phyloP scores from a whole-genome alignment of 2,329 filamentous ascomycete genomes.

The Pseudogymnoascus sp. region DNA sequence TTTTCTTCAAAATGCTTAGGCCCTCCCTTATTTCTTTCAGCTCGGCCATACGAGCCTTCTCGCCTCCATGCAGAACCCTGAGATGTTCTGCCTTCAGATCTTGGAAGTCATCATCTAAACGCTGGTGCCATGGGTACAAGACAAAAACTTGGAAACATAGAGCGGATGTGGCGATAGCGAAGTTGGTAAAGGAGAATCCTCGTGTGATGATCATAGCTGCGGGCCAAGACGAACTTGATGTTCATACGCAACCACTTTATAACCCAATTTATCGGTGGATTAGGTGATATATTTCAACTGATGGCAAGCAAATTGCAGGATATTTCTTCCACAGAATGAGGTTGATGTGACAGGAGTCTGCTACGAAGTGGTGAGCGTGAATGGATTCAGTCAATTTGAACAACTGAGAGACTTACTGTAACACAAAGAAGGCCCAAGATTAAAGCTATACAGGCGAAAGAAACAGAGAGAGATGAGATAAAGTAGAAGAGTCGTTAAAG shows the following conservation, averaged over 20 bases:
- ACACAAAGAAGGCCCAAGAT: neutral
- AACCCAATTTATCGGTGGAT: neutral
- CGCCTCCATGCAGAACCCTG: constrained; percentile 24
- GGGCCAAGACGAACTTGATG: neutral
- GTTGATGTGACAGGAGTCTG: neutral
- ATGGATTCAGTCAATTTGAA: neutral
- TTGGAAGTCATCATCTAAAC: constrained; percentile 41
- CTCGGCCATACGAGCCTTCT: constrained; percentile 13
- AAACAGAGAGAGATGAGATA: neutral
- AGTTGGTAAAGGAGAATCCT: constrained; percentile 44
- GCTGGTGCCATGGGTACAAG: constrained; percentile 47
- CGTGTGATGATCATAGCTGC: constrained; percentile 37
- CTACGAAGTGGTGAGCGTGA: neutral
- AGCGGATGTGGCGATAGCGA: constrained; percentile 42
- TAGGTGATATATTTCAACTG: neutral
- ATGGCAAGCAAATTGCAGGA: neutral
- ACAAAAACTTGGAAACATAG: constrained; percentile 46
- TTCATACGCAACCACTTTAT: neutral
- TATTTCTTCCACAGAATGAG: neutral
- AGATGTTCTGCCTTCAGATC: constrained; percentile 38
- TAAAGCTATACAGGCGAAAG: too few species aligned
- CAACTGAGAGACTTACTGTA: neutral
- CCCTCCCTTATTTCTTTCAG: constrained; percentile 13
- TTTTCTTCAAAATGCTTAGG: neutral
- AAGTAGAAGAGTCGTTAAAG: neutral